phyloP scores from a whole-genome alignment of 78 protist species.

The Dictyostelium citrinum region DNA sequence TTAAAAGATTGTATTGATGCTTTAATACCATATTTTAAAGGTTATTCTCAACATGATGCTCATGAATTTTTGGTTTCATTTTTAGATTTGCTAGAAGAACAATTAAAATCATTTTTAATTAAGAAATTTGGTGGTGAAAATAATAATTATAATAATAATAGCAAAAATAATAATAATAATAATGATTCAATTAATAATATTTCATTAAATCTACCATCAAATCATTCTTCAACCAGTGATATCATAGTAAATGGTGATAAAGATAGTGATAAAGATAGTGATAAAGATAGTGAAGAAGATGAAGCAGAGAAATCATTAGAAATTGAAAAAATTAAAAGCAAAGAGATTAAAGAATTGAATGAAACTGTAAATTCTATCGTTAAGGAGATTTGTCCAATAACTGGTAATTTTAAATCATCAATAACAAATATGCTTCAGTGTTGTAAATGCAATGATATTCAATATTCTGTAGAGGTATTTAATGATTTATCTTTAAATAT shows the following conservation, averaged over 20 bases:
- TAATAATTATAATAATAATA: not conserved
- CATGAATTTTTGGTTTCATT: slow-evolving; percentile 57
- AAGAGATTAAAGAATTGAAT: not conserved
- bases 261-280: not conserved
- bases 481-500: slow-evolving; percentile 50
- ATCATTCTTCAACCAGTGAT: not conserved
- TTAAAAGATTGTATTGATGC: slow-evolving; percentile 18
- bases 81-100: slow-evolving; percentile 32
- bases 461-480: slow-evolving; percentile 9
- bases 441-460: slow-evolving; percentile 19
- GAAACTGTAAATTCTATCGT: not conserved
- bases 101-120: not conserved
- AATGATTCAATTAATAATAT: not conserved
- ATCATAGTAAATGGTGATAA: not conserved
- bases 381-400: slow-evolving; percentile 34
- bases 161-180: not conserved
- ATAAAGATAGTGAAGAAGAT: slow-evolving; percentile 10
- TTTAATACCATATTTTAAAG: slow-evolving; percentile 28
- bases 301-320: not conserved
- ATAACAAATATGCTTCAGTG: slow-evolving; percentile 6
- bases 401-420: slow-evolving; percentile 22
- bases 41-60: slow-evolving; percentile 60
- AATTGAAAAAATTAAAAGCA: not conserved
- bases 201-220: not conserved
- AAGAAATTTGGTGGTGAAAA: not conserved